Base-by-base conservation (phyloP, 805 yeast species). In the Kluyveromyces nonfermentans region DNA sequence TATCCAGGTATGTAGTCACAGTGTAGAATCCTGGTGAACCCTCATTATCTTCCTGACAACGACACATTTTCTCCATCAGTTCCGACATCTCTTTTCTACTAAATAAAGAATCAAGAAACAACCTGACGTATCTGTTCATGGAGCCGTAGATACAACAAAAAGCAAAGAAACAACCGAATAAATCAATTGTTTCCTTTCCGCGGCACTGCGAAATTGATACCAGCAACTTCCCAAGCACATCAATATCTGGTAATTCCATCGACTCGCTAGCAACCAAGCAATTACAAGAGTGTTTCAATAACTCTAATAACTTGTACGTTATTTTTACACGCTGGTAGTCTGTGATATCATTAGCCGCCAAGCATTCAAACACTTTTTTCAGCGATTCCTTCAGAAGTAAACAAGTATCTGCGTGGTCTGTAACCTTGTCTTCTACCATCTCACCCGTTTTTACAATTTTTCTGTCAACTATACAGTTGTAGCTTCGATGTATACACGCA, bases 21-120 rank as follows among this genome's bases (percentile, higher is more conserved):
- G 57, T 39, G 44, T 50, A 52, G 33, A 55, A 46, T 2, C 62
- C 62, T 4, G 53, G 51, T 6, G 9, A 33, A 7, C 35, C n/a
- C n/a, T 14, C 21, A 8, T 28, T 14, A 19, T 15, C n/a, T 35
- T 35, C 12, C 30, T 14, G 30, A 25, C 9, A 25, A 25, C 30
- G 12, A 25, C 30, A 25, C 30, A 25, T 10, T 25, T 25, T 25
- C 30, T 25, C 30, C 12, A 25, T 10, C 9, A 25, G 30, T 25
- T 25, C 30, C 30, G 14, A 25, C 30, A 25, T 25, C 30, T 25
- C 14, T 10, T 25, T 14, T 25, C 12, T 20, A 20, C 21, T 9
- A 2, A 21, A 16, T 18, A n/a, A 18, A n/a, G 32, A 36, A 36
- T 25, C 21, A 18, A n/a, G 25, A 36, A 14, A 20, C 10, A n/a